Base-by-base conservation (phyloP, 768 basidiomycete genomes). In the Sutorius australiensis region DNA sequence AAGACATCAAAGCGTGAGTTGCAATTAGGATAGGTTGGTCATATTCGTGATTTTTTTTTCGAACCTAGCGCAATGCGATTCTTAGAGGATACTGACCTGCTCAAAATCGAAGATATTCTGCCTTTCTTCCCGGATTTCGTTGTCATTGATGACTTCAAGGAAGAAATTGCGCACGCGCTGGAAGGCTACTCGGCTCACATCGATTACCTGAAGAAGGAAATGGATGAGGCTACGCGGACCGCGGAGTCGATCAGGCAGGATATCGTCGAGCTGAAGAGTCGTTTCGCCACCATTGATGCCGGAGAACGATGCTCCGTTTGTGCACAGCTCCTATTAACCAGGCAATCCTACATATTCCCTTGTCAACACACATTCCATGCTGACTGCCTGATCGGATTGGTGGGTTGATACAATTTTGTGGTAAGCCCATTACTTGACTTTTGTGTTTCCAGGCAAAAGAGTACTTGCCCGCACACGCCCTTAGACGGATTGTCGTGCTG, bases 121-220 rank as follows among this genome's bases (percentile, higher is more conserved):
- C 97, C 97, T 6, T 99, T 98, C 84, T 98, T 99, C 84, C 95
- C 97, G 2, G 95, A 98, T 72, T 99, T 99, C 66, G 93, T 95
- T 12, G 91, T 98, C 54, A 98, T 99, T 59, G 97, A 98, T 67
- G 97, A 98, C 67, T 98, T 99, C 80, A 99, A 99, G 69, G 91
- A 95, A 61, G 95, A 98, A 72, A 98, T 98, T 59, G 95, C 95
- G 46, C 86, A 87, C 55, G 97, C 97, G 0, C 74, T 99, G 58
- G 95, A 99, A 67, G 89, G 89, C 2, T 98, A 98, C 67, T 91
- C 92, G 38, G 80, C 86, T 16, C 90, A 93, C 61, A 98, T 98
- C 42, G 93, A 95, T 48, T 74, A 76, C 31, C 78, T 99, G 54
- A 95, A 94, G 70, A 80, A 73, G 46, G 97, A 98, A 63, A 99